Evolutionary conservation across 73 alveolate genomes (phyloP).

Genomic region (Uronychia binucleata): DNA sequence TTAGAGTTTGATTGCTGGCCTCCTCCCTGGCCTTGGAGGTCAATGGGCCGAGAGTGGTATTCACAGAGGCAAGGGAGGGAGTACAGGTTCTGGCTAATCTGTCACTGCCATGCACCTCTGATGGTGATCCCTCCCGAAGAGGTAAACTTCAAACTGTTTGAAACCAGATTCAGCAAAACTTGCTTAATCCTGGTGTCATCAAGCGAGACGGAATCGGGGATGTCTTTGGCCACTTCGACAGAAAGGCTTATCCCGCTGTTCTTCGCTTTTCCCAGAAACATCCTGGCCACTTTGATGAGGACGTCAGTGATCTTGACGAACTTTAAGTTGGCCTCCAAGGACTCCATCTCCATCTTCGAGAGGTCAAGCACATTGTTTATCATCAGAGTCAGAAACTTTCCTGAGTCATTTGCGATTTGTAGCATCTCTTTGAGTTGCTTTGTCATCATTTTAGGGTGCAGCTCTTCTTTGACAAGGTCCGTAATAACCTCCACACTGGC

Average conservation of each 20-base stretch:
- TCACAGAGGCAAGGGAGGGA: background rate
- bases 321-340: slow-evolving; percentile 19
- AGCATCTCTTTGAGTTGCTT: background rate
- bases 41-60: background rate
- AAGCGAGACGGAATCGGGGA: slow-evolving; percentile 22
- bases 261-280: slow-evolving; percentile 34
- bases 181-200: slow-evolving; percentile 44
- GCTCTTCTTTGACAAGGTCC: background rate
- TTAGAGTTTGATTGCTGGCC: background rate
- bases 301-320: slow-evolving; percentile 14
- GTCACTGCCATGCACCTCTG: slow-evolving; percentile 16
- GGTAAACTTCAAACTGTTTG: slow-evolving; percentile 36
- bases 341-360: slow-evolving; percentile 37
- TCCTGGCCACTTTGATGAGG: slow-evolving; percentile 33
- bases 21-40: background rate
- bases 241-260: slow-evolving; percentile 8
- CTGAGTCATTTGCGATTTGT: slow-evolving; percentile 27
- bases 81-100: background rate
- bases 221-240: slow-evolving; percentile 20
- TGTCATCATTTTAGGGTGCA: background rate
- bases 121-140: slow-evolving; percentile 18
- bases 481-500: slow-evolving; percentile 5
- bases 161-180: slow-evolving; percentile 33
- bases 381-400: slow-evolving; percentile 33
- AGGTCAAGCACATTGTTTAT: slow-evolving; percentile 45